Evolutionary conservation across 2,329 filamentous ascomycete species (phyloP), one percentile per base, ranked within the genome.

Genomic region (Didymella sp.): DNA sequence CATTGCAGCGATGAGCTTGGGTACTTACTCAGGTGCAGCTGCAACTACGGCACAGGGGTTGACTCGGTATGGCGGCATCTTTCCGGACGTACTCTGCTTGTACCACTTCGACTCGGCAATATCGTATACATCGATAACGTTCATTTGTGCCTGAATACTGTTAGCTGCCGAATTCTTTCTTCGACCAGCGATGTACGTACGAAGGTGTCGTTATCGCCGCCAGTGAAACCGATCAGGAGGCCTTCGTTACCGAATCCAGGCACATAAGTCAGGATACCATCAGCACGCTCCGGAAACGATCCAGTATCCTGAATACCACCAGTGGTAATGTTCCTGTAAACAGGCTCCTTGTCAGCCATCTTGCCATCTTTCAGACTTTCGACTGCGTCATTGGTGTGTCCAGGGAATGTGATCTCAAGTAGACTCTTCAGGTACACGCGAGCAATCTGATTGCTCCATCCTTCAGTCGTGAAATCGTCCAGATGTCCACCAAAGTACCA

Each of bases 401-500:
- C 87, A 0, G 89, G 89, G 63, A 90, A 89, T 0, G 89, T 92
- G 67, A 89, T 93, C 68, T 93, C 89, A 13, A 92, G 78, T 27
- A 93, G 77, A 42, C 87, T 90, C 75, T 88, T 91, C 40, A 93
- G 76, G 70, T 92, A 93, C 1, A 91, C 79, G 5, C 89, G 81
- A 0, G 79, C 76, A 21, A 85, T 80, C 50, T 85, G 81, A 47
- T 84, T 83, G n/a, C 86, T 87, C 90, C 90, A 92, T 12, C 86
- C 89, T 61, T 80, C 73, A 2, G 84, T 86, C 0, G 84, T 87
- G 58, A 84, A 83, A 24, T 78, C 80, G 71, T 93, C 89, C 6
- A 90, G 77, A 73, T 92, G 90, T 0, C 90, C 90, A 24, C 89
- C 90, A 74, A 93, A 93, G 72, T 91, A 93, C 81, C 87, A 93